Base-by-base conservation (phyloP, 2,329 filamentous ascomycete genomes). In the Hypomyces rosellus region DNA sequence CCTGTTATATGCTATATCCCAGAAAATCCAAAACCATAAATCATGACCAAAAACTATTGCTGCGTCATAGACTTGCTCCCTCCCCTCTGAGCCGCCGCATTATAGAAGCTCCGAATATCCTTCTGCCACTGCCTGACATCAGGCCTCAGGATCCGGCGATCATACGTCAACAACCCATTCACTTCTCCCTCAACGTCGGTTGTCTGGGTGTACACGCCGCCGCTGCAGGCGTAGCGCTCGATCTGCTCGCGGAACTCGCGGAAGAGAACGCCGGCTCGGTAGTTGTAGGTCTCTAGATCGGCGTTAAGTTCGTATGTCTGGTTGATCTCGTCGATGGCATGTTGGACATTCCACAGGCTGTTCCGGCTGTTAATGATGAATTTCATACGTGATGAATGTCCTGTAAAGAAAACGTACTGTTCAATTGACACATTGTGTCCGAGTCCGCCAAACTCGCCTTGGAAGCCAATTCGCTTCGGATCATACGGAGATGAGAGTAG, bases 141-240 rank as follows among this genome's bases (percentile, higher is more conserved):
- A 4, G 78, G 75, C 1, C 84, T 70, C 34, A 84, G 62, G 0
- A 85, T 51, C 0, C 83, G 71, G 1, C 85, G 77, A 62, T 88
- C 84, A 57, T 86, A 86, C 0, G 84, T 86, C 57, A 86, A 63
- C 50, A 89, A 68, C 0, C 85, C 85, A 57, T 88, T 89, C 8
- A 88, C 81, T 62, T 88, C 85, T 4, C 84, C 85, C 62, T 88
- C 85, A 0, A 88, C 85, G 57, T 88, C 85, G 0, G 82, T 86
- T 0, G 84, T 88, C 69, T 88, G 85, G 1, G 85, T 88, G 76
- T 83, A 88, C 0, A 88, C 77, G 11, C 77, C 85, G 0, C 80
- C 85, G 34, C 78, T 85, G 66, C 85, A 88, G 0, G 79, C 73
- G 50, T 74, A 87, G 11, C 66, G 66, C 51, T 79, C 72, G 33